These are phyloP conservation scores for Zoysia japonica DNA, from an alignment of 176 grass and related monocot species.

Conservation along the genomic window DNA sequence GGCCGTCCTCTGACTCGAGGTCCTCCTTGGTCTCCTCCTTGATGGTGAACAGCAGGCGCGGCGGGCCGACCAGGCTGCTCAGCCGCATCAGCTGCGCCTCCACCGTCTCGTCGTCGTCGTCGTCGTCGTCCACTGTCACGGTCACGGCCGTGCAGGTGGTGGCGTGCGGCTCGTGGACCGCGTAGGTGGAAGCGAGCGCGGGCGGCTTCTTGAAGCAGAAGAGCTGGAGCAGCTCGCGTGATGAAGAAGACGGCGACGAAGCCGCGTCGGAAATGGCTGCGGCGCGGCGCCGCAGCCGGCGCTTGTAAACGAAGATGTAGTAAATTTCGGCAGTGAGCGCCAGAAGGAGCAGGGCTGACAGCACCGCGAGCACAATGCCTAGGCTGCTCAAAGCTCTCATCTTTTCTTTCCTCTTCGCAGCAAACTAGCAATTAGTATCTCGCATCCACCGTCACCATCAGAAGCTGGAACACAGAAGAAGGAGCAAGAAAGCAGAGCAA, in stretches of 20 bases:
- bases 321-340: conserved; percentile 80
- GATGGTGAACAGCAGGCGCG: conserved; percentile 91
- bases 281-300: conserved; percentile 36
- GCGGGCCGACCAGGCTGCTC: conserved; percentile 64
- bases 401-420: neutral
- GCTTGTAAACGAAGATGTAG: conserved; percentile 84
- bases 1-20: conserved; percentile 70
- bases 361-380: conserved; percentile 59
- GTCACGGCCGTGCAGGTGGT: neutral
- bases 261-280: conserved; percentile 47
- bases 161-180: conserved; percentile 25
- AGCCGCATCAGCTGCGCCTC: conserved; percentile 89
- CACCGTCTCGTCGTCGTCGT: conserved; percentile 55
- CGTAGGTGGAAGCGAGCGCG: conserved; percentile 37
- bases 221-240: conserved; percentile 60
- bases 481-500: neutral
- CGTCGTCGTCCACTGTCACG: neutral
- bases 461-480: neutral
- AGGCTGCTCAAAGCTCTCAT: conserved; percentile 56
- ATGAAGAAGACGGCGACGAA: conserved; percentile 45
- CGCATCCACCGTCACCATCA: conserved; percentile 1
- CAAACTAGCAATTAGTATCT: conserved; percentile 9
- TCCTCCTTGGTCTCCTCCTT: conserved; percentile 96
- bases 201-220: conserved; percentile 76
- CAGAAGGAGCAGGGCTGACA: conserved; percentile 68